These are phyloP conservation scores for Byssochlamys sp. DNA, from an alignment of 2,329 filamentous ascomycete species.

Conservation along the genomic window DNA sequence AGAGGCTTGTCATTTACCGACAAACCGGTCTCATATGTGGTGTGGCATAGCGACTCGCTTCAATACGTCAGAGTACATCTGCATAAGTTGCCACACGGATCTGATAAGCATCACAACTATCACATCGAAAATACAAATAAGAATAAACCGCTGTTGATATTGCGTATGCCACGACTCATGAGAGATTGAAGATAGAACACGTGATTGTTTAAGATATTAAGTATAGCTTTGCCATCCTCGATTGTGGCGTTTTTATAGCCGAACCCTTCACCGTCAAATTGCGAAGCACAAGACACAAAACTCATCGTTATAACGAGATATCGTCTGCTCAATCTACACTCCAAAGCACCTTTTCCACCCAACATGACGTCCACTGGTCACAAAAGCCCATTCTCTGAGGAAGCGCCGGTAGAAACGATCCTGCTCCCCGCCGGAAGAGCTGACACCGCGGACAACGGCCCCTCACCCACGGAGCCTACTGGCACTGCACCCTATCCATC, in stretches of 20 bases:
- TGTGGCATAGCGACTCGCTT: background rate
- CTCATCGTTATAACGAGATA: background rate
- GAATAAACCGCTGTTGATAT: background rate
- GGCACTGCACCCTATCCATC: background rate
- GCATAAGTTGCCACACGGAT: background rate
- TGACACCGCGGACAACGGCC: background rate
- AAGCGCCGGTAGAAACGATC: constrained; percentile 2
- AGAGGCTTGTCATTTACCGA: background rate
- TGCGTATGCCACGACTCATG: background rate
- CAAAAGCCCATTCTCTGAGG: constrained; percentile 4
- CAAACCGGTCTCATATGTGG: background rate
- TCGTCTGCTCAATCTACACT: background rate
- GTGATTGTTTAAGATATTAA: background rate
- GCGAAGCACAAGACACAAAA: background rate
- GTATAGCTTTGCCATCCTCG: background rate
- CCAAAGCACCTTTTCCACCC: background rate
- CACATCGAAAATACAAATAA: background rate
- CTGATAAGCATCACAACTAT: background rate
- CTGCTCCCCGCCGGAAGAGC: constrained; percentile 2
- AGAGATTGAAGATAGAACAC: background rate
- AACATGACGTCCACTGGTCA: constrained; percentile 7
- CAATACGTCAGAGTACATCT: background rate
- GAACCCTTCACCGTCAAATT: background rate
- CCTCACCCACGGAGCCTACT: background rate
- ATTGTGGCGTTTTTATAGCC: background rate